These are phyloP conservation scores for Ceratocystis harringtonii DNA, from an alignment of 2,329 filamentous ascomycete genomes.

Conservation along the genomic window DNA sequence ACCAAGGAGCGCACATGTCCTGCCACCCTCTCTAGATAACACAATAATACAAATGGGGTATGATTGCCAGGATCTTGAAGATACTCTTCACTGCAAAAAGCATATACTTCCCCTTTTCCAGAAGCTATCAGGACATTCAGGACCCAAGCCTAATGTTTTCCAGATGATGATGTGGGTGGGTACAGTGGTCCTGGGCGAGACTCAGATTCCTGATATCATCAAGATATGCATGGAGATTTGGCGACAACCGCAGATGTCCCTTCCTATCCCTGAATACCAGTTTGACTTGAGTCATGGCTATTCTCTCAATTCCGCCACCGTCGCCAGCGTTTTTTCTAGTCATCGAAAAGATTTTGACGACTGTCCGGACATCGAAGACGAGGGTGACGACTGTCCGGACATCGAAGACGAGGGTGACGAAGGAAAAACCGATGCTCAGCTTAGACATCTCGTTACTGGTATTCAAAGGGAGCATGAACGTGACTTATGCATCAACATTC, in stretches of 20 bases:
- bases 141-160: neutral
- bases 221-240: neutral
- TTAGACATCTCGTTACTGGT: neutral
- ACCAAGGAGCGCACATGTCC: neutral
- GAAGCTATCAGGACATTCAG: neutral
- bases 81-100: neutral
- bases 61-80: neutral
- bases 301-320: neutral
- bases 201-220: neutral
- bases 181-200: neutral
- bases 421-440: no score
- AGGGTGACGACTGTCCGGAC: no score
- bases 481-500: neutral
- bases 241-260: neutral
- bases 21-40: neutral
- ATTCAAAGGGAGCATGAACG: neutral
- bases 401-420: neutral
- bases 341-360: neutral
- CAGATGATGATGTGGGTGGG: neutral
- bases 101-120: neutral
- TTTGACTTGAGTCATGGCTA: neutral
- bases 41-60: neutral
- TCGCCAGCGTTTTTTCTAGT: neutral
- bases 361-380: neutral
- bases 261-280: neutral